Base-by-base conservation (phyloP, 371 early-diverging fungal species). In the Apophysomyces variabilis region DNA sequence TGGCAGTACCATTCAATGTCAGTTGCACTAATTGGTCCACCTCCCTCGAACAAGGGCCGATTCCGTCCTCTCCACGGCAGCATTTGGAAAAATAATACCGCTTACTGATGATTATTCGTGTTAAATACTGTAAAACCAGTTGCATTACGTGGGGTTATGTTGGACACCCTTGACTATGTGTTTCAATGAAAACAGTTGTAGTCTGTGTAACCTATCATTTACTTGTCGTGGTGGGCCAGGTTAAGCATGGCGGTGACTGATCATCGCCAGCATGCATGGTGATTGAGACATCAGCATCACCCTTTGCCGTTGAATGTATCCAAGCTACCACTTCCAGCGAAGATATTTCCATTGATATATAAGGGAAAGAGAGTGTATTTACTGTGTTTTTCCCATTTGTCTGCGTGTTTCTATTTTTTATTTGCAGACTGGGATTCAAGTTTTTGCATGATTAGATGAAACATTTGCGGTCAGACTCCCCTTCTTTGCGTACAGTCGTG, bases 281-380 rank as follows among this genome's bases (percentile, higher is more conserved):
- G 54, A 50, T 16, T 6, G 54, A 50, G 9, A 21, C 8, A 21
- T 47, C 54, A 18, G 18, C 4, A 50, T 18, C 21, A n/a, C 21
- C 11, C 21, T 16, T 18, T 50, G 7, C 54, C 4, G 21, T 21
- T 7, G 54, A 50, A 50, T 65, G 66, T 59, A 59, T 44, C 66
- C 66, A 65, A 12, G 60, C 44, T 21, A 65, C 50, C 16, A 65
- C 66, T 16, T 54, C 46, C 6, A 65, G 9, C 11, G 66, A 60
- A 7, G 66, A 60, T 12, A 65, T 36, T 36, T 64, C 43, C 64
- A 64, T 67, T 26, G 32, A 26, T 26, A 26, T 3, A 26, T 26
- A 26, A 3, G 32, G 32, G 3, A 26, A 2, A 26, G 32, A 26
- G 3, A 26, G 32, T 2, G 32, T 26, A 26, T 26, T 18, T 18